Base-by-base conservation (phyloP, 768 basidiomycete genomes). In the Mrakia hoshinonis region DNA sequence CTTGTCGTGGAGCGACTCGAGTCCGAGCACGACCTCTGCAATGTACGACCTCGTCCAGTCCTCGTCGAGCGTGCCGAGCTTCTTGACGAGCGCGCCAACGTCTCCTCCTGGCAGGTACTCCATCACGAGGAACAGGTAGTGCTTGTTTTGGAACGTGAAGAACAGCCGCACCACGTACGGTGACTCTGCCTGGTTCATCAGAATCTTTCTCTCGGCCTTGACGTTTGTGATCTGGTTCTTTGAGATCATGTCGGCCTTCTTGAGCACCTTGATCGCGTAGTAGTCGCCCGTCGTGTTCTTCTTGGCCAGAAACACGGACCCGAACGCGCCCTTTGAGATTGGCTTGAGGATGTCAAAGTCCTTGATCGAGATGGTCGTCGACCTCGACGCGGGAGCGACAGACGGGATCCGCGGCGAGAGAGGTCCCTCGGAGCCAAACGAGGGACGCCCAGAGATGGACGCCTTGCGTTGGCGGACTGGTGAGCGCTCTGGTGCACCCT, bases 151-250 rank as follows among this genome's bases (percentile, higher is more conserved):
- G 83, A 99, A 99, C 22, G 96, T 98, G 81, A 94, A 99, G 82
- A 89, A 99, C 43, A 99, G 83, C 80, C 96, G 96, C 62, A 92
- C 92, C 63, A 98, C 96, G 77, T 98, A 95, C 20, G 96, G 95
- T 11, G 93, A 96, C 80, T 96, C 93, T 1, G 95, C 90, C 80
- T 98, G 95, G 79, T 93, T 93, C 96, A 99, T 99, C 75, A 99
- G 85, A 77, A 99, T 99, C 88, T 96, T 98, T 70, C 96, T 86
- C 82, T 99, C 96, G 1, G 96, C 96, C 81, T 98, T 98, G 80
- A 99, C 96, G 78, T 98, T 99, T 62, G 96, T 98, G 79, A 99
- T 95, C 80, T 99, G 96, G 82, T 99, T 99, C 85, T 99, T 99
- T 49, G 96, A 91, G 79, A 99, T 98, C 96, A 99, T 99, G 81